These are phyloP conservation scores for Ampelocalamus luodianensis DNA, from an alignment of 176 grass and related monocot species.

Conservation along the genomic window DNA sequence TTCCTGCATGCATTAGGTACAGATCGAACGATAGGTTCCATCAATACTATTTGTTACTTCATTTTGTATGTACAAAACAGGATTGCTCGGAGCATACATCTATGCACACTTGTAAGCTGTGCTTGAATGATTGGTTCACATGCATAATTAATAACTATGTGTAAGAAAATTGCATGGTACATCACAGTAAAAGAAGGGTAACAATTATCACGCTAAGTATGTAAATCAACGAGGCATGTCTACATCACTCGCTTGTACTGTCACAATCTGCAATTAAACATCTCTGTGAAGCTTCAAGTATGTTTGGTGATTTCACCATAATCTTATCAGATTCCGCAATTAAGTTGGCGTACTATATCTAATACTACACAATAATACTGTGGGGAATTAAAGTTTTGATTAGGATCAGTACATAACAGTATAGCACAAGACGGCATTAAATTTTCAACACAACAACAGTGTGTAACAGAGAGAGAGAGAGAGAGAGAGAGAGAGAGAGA, in stretches of 20 bases:
- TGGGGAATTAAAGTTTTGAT: no score
- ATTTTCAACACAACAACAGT: no score
- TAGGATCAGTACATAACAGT: no score
- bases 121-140: neutral
- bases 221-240: neutral
- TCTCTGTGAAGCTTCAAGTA: no score
- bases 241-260: neutral
- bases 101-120: neutral
- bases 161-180: neutral
- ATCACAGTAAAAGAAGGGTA: neutral
- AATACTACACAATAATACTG: no score
- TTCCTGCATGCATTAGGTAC: slow-evolving; percentile 41
- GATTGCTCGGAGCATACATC: neutral
- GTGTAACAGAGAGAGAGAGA: no score
- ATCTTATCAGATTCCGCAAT: no score
- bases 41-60: neutral
- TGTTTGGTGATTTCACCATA: no score
- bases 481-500: no score
- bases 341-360: no score
- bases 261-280: neutral
- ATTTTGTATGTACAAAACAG: neutral
- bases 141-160: neutral
- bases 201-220: neutral
- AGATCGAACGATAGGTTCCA: neutral
- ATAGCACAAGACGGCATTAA: no score